Percentiles rank a stretch among this genome's conserved stretches.
These are phyloP conservation scores for Chrysochromulina tobinii DNA, from an alignment of 78 protist species.

Conservation along the genomic window DNA sequence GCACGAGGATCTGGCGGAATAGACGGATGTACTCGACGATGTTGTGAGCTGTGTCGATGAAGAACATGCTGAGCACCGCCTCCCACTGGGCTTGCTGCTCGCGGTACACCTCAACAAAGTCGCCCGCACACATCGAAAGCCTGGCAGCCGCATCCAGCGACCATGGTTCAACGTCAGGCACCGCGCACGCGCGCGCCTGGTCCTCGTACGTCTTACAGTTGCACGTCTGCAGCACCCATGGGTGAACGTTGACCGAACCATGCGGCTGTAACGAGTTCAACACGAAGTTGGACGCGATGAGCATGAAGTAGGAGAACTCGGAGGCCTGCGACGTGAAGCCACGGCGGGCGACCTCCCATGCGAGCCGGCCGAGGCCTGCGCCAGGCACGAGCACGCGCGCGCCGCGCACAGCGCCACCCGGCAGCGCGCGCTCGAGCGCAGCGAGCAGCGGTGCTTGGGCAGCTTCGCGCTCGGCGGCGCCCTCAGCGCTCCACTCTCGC, in stretches of 20 bases:
- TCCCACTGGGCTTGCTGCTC: constrained; percentile 64
- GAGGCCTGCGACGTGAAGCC: constrained; percentile 68
- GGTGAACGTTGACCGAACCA: constrained; percentile 20
- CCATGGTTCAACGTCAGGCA: background rate
- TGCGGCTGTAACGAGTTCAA: constrained; percentile 40
- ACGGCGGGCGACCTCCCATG: constrained; percentile 62
- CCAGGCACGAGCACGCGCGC: constrained; percentile 76
- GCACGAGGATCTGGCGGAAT: constrained; percentile 62
- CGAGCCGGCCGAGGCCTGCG: constrained; percentile 78
- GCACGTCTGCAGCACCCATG: constrained; percentile 41
- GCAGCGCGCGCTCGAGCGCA: background rate
- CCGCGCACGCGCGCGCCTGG: background rate
- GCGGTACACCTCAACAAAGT: constrained; percentile 70
- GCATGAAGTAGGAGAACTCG: constrained; percentile 79
- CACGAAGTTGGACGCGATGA: constrained; percentile 62
- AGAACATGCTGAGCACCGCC: constrained; percentile 83
- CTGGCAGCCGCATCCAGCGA: constrained; percentile 23
- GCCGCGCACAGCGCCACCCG: background rate
- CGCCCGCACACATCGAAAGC: constrained; percentile 88
- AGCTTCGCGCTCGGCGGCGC: constrained; percentile 52
- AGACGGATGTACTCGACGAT: constrained; percentile 79
- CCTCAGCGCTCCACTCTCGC: constrained; percentile 71
- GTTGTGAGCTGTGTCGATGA: constrained; percentile 94
- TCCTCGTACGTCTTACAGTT: constrained; percentile 53
- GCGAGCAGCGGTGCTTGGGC: constrained; percentile 51